Base-by-base conservation (phyloP, 805 yeast genomes). In the Lachancea dasiensis region DNA sequence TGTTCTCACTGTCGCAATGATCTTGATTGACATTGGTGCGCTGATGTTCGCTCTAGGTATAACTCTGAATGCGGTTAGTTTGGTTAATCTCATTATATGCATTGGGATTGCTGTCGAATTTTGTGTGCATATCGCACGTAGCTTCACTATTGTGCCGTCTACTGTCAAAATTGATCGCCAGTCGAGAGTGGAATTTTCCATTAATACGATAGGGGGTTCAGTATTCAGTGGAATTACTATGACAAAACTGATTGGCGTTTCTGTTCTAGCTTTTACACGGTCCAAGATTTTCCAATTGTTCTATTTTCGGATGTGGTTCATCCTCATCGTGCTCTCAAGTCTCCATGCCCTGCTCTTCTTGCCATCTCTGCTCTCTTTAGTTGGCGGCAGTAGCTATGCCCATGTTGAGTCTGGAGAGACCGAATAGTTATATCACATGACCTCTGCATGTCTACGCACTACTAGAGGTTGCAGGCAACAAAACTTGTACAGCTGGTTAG, bases 231-330 rank as follows among this genome's bases (percentile, higher is more conserved):
- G 98, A 2, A 90, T 90, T 36, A 82, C 95, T 3, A 54, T 86
- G 47, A 92, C 97, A 1, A 90, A 90, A 54, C 62, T 90, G 16
- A 79, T 92, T 48, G 98, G 98, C 1, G 86, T 90, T 1, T 60
- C 71, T 18, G 95, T 90, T 8, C 65, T 90, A 26, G 95, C 94
- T 4, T 87, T 89, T 58, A 86, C 97, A 0, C 67, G 75, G 45
- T 85, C 95, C 14, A 79, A 82, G 58, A 89, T 90, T 21, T 92
- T 90, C 60, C 94, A 86, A 48, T 75, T 90, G 1, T 90, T 86
- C 60, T 90, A 92, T 58, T 90, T 90, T 69, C 67, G 95, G 44
- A 89, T 90, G 96, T 90, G 97, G 97, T 63, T 84, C 9, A 68
- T 87, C 1, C 67, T 90, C 43, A 81, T 90, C 6, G 44, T 82